phyloP scores from a whole-genome alignment of 2,329 filamentous ascomycete species.

The Botrytis sinoallii region DNA sequence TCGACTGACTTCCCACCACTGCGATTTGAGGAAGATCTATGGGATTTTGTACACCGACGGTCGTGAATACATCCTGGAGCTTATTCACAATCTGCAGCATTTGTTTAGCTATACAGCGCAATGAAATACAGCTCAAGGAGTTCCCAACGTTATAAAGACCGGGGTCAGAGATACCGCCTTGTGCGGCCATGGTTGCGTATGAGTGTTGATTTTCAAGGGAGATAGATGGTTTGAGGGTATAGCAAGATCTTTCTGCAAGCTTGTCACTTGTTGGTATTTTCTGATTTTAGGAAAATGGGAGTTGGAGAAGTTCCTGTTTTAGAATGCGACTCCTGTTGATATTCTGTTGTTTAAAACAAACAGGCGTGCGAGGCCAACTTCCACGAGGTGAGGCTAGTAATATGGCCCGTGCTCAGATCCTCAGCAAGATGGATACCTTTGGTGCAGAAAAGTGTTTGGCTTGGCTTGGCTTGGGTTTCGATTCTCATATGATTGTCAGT shows the following conservation, averaged over 20 bases:
- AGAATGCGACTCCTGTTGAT: conserved; percentile 13
- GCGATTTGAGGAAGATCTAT: conserved; percentile 98
- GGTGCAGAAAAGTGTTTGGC: conserved; percentile 3
- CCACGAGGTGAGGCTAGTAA: conserved; percentile 15
- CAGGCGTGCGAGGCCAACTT: conserved; percentile 18
- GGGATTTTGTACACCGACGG: conserved; percentile 97
- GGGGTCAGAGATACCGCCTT: conserved; percentile 63
- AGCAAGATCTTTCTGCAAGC: not conserved
- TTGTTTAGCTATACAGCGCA: conserved; percentile 33
- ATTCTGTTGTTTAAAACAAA: conserved; percentile 20
- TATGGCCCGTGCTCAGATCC: conserved; percentile 14
- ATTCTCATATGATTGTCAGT: not conserved
- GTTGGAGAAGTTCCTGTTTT: not conserved
- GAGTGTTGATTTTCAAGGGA: conserved; percentile 2
- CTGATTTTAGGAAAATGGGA: conserved; percentile 7
- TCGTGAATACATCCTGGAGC: conserved; percentile 98
- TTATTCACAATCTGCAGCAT: conserved; percentile 81
- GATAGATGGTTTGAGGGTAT: not conserved
- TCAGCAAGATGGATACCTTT: not conserved
- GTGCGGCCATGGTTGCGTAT: conserved; percentile 29
- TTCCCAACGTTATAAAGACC: conserved; percentile 60
- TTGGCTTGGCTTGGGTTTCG: not conserved
- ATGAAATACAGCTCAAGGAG: conserved; percentile 27
- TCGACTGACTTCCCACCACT: conserved; percentile 97
- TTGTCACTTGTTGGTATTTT: not conserved